Percentiles rank a stretch among this genome's conserved stretches.
phyloP scores from a whole-genome alignment of 805 yeast genomes.

The Starmerella geochares region DNA sequence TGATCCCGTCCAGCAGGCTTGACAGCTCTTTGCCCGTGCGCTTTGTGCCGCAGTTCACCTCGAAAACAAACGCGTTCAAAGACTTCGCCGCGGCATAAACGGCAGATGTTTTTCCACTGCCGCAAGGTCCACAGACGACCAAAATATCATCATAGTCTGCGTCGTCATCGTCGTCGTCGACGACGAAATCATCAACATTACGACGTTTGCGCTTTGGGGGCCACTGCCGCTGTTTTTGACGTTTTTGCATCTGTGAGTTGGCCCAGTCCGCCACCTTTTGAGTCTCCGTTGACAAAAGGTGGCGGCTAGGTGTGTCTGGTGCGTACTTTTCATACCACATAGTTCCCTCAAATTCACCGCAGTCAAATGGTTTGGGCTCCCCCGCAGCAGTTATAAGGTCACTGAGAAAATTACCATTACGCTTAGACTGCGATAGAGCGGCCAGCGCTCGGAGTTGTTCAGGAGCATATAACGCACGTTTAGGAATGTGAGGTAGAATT shows the following conservation, averaged over 20 bases:
- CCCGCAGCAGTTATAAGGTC: neutral
- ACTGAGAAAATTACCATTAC: neutral
- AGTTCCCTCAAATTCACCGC: conserved; percentile 25
- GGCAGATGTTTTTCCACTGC: conserved; percentile 69
- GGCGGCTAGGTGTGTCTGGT: conserved; percentile 14
- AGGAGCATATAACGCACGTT: neutral
- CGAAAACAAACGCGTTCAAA: conserved; percentile 63
- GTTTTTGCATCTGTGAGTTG: conserved; percentile 5
- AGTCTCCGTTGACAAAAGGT: conserved; percentile 8
- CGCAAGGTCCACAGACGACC: conserved; percentile 49
- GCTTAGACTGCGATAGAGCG: neutral
- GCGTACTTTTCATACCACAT: conserved; percentile 29
- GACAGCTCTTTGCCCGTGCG: conserved; percentile 64
- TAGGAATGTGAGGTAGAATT: neutral
- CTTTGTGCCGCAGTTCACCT: conserved; percentile 63
- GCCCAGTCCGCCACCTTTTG: conserved; percentile 15
- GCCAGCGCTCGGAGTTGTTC: conserved; percentile 1
- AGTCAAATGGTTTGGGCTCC: conserved; percentile 23
- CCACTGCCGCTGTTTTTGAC: conserved; percentile 5
- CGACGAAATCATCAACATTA: conserved; percentile 28
- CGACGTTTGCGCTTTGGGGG: conserved; percentile 6
- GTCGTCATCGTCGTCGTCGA: conserved; percentile 26
- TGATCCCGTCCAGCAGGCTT: conserved; percentile 58
- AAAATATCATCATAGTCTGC: conserved; percentile 34
- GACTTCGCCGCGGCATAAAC: conserved; percentile 57